phyloP scores from a whole-genome alignment of 768 basidiomycete species.

The Tricholoma sp. region DNA sequence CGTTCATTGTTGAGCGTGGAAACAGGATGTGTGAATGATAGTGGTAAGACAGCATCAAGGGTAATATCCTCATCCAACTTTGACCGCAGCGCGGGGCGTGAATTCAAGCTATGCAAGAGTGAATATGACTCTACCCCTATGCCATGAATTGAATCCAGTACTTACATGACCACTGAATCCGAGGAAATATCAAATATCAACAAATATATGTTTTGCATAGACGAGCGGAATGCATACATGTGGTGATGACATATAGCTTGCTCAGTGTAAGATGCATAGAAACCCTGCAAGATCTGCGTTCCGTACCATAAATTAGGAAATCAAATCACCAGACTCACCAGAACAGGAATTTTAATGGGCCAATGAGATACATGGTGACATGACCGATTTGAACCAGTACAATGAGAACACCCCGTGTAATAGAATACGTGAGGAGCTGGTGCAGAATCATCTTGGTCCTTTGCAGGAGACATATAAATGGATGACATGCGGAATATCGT shows the following conservation, averaged over 20 bases:
- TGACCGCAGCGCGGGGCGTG: neutral
- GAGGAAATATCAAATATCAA: too few relatives aligned
- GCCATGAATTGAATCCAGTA: neutral
- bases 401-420: conserved; percentile 6
- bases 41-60: neutral
- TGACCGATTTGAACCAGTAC: conserved; percentile 1
- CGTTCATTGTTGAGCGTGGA: too few relatives aligned
- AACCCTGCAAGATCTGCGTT: neutral
- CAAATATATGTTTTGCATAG: too few relatives aligned
- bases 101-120: neutral
- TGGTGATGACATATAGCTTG: conserved; percentile 4
- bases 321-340: neutral
- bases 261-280: neutral
- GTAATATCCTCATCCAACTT: neutral
- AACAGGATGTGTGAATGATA: neutral
- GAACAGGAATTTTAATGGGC: conserved; percentile 4
- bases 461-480: neutral
- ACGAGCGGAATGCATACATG: neutral
- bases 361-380: neutral
- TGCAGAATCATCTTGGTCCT: conserved; percentile 1
- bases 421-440: conserved; percentile 2
- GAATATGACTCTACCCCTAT: neutral
- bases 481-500: neutral
- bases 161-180: neutral
- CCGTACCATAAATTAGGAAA: neutral